Evolutionary conservation across 2,329 filamentous ascomycete species (phyloP), one percentile per base, ranked within the genome.

Genomic region (Chrysoporthe deuterocubensis): DNA sequence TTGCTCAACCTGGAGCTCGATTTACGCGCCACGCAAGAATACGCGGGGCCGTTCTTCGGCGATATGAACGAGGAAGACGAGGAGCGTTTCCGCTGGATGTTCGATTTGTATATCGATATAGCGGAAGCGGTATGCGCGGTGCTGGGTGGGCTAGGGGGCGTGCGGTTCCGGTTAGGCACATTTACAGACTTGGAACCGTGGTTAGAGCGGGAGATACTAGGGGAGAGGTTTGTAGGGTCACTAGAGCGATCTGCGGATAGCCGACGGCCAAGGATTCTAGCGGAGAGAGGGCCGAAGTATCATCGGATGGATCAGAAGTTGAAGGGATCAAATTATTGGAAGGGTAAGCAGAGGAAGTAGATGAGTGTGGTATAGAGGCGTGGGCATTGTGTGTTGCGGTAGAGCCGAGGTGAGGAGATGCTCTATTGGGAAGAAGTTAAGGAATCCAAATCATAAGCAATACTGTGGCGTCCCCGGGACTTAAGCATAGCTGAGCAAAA

Each of bases 191-290:
- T 61, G 40, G 58, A 13, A 46, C 58, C 58, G 7, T 61, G 63
- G 54, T 21, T 65, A 18, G 42, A 40, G 43, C 37, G 63, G 26
- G 52, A 59, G 63, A 54, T 65, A n/a, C 32, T 65, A 37, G 63
- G 63, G 37, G 63, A 65, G 26, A 65, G 43, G 42, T 52, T 59
- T 21, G 4, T 48, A n/a, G 63, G 63, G 43, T 48, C 63, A 9
- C 50, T 65, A 3, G 52, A 65, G 52, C 52, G n/a, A 37, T 34
- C 62, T 11, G 14, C 50, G n/a, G 50, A 21, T 14, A 59, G 42
- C 1, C 4, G 54, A 37, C 63, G 16, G 40, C 43, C 48, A 26
- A 65, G 43, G 21, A 9, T 16, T 13, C 21, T 50, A 13, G 11
- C 16, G 42, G 54, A 65, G 40, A 48, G 8, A 9, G 18, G 37